Base-by-base conservation (phyloP, 2,329 filamentous ascomycete species). In the Penicillium glabrum region DNA sequence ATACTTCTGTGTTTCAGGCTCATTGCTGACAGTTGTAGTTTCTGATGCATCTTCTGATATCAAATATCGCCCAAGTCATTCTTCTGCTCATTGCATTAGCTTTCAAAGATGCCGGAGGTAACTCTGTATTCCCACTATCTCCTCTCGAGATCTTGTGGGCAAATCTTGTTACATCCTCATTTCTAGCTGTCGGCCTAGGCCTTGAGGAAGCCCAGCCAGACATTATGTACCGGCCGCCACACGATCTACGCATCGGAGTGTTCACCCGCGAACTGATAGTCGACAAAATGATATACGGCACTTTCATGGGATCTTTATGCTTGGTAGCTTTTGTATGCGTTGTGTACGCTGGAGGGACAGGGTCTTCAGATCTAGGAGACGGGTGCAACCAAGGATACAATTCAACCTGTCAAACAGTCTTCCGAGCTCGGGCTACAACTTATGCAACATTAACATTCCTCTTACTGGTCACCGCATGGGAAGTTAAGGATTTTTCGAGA, bases 101-200 rank as follows among this genome's bases (percentile, higher is more conserved):
- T 0, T 96, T 96, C 78, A 88, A 91, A 66, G 92, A 96, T 69
- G 56, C 72, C 1, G 77, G 82, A 5, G 83, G 83, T 2, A 82
- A 89, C 56, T 95, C 91, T 0, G 90, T 96, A 10, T 96, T 96
- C 71, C 91, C 91, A 3, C 83, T 96, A 31, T 88, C 89, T 1
- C 91, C 91, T 2, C 83, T 96, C 14, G 88, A 96, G 65, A 93
- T 96, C 58, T 82, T 96, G 55, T 96, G 91, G 91, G 90, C 96
- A 70, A 96, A 96, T 73, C 90, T 96, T 83, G 83, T 95, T 46
- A 96, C 92, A 0, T 93, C 89, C 24, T 90, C 88, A 23, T 88
- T 95, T 73, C 89, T 91, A 1, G 92, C 91, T 47, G 91, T 96
- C 73, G 92, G 91, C 23, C 85, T 96, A 0, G 91, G 91, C 9